Evolutionary conservation across 2,329 filamentous ascomycete species (phyloP).

Genomic region (Dactylellina haptotyla): DNA sequence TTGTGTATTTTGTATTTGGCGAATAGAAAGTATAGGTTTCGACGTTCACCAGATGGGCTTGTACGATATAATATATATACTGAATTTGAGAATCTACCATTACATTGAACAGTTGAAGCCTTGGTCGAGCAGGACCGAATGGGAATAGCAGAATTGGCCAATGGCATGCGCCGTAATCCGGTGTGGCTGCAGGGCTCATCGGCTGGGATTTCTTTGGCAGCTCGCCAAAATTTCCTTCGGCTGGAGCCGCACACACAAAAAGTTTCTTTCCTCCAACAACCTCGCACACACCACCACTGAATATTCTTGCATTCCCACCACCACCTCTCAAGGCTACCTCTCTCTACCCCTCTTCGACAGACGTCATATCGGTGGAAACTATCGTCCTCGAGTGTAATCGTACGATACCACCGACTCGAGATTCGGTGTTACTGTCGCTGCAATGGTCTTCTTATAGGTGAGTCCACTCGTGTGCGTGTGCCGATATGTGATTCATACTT

Average conservation of each 20-base stretch:
- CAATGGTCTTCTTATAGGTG: conserved; percentile 47
- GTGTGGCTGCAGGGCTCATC: not conserved
- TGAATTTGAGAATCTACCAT: too few species aligned
- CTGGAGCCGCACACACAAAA: conserved; percentile 26
- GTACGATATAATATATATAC: not conserved
- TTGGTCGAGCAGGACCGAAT: too few species aligned
- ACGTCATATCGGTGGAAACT: too few species aligned
- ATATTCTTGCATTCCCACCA: not conserved
- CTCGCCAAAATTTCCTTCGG: conserved; percentile 46
- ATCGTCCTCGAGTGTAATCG: too few species aligned
- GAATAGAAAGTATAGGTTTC: not conserved
- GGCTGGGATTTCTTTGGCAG: conserved; percentile 2
- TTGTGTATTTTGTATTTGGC: not conserved
- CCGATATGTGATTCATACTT: not conserved
- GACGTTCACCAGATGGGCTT: not conserved
- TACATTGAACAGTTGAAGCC: too few species aligned
- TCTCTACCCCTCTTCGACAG: too few species aligned
- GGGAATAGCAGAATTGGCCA: too few species aligned
- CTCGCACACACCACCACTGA: not conserved
- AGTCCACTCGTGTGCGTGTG: conserved; percentile 1
- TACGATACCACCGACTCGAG: not conserved
- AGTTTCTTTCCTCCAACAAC: conserved; percentile 1
- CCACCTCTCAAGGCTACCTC: too few species aligned
- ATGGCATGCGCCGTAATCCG: too few species aligned
- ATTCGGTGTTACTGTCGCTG: conserved; percentile 30